Evolutionary conservation across 164 flowering plant genomes (phyloP).

Genomic region (Stephania japonica): DNA sequence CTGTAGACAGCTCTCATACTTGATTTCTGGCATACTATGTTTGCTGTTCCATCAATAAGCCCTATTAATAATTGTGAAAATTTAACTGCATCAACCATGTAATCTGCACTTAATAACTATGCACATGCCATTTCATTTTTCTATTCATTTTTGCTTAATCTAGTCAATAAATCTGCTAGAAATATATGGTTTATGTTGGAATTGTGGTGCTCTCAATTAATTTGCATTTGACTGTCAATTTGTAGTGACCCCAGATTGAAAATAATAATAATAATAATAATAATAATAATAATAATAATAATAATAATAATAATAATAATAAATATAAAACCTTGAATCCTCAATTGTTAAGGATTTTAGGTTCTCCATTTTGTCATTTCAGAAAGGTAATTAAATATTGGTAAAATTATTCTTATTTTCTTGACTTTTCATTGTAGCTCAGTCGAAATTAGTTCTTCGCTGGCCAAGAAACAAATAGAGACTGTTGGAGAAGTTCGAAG

Average conservation of each 20-base stretch:
- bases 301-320: too few relatives aligned
- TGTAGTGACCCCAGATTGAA: too few relatives aligned
- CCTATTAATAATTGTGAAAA: neutral
- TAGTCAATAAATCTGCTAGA: neutral
- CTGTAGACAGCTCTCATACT: too few relatives aligned
- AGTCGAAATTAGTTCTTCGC: constrained; percentile 92
- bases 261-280: too few relatives aligned
- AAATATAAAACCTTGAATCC: too few relatives aligned
- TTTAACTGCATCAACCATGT: neutral
- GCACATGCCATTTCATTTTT: neutral
- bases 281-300: too few relatives aligned
- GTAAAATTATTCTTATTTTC: neutral
- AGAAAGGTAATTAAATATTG: neutral
- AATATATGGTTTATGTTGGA: neutral
- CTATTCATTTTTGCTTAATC: neutral
- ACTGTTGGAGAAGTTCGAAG: constrained; percentile 85
- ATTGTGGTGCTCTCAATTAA: too few relatives aligned
- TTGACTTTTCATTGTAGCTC: constrained; percentile 45
- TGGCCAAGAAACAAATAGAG: constrained; percentile 78
- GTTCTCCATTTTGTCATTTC: too few relatives aligned
- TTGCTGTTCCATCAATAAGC: neutral
- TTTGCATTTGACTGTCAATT: neutral
- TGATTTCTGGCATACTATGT: too few relatives aligned
- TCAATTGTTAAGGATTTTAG: too few relatives aligned
- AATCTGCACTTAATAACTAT: neutral